Percentiles rank a stretch among this genome's conserved stretches.
These are phyloP conservation scores for Remersonia thermophila DNA, from an alignment of 2,329 filamentous ascomycete genomes.

Conservation along the genomic window DNA sequence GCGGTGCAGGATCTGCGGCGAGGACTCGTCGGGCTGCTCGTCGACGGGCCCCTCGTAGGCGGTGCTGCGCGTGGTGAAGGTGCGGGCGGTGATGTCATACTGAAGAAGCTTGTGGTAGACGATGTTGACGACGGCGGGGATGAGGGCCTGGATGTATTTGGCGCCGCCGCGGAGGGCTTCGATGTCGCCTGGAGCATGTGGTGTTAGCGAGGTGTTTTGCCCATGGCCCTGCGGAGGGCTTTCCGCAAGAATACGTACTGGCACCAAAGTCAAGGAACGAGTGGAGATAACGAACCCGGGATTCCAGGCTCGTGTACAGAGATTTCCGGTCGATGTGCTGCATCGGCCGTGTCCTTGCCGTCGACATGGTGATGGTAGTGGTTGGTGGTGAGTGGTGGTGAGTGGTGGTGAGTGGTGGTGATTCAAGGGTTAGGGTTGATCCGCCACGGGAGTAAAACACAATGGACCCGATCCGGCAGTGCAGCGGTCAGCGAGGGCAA, in stretches of 20 bases:
- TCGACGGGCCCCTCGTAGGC: slow-evolving; percentile 58
- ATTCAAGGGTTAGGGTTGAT: background rate
- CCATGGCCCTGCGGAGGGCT: too few relatives aligned
- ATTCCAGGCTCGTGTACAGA: slow-evolving; percentile 58
- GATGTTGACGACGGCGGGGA: slow-evolving; percentile 72
- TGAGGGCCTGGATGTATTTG: slow-evolving; percentile 71
- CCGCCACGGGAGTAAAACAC: background rate
- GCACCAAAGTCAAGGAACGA: slow-evolving; percentile 64
- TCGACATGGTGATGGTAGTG: slow-evolving; percentile 10
- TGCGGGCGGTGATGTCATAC: slow-evolving; percentile 71
- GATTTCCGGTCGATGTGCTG: slow-evolving; percentile 58
- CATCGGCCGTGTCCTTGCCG: slow-evolving; percentile 12
- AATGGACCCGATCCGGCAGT: background rate
- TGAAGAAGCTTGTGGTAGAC: slow-evolving; percentile 72
- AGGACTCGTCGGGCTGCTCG: slow-evolving; percentile 50
- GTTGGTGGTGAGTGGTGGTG: background rate
- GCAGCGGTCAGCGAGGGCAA: background rate
- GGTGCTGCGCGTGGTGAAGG: slow-evolving; percentile 52
- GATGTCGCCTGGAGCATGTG: slow-evolving; percentile 46
- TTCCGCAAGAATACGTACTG: too few relatives aligned
- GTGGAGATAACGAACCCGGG: slow-evolving; percentile 59
- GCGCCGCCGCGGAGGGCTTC: slow-evolving; percentile 55
- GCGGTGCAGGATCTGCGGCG: slow-evolving; percentile 61
- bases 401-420: background rate
- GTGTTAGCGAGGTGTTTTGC: background rate